Evolutionary conservation across 495 filamentous ascomycete species (phyloP), one percentile per base, ranked within the genome.

Genomic region (Penicillium verhagenii): DNA sequence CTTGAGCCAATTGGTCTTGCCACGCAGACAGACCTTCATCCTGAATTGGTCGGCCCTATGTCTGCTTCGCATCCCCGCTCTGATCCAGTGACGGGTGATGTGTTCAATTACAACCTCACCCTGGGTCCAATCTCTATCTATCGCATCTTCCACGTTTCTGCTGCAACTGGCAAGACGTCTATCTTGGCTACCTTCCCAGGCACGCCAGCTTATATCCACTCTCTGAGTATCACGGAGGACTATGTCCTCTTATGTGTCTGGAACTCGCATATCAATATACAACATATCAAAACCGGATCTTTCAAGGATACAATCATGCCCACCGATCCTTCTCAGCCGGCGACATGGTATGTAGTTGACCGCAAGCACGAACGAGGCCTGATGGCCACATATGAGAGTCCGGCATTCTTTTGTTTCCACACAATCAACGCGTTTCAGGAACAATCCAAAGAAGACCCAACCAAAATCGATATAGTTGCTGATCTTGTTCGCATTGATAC

Each of bases 61-160:
- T 79, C 84, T 4, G 82, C 79, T 19, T 77, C 89, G 3, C 90
- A 92, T 64, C 81, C 87, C 6, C 82, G 83, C n/a, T 74, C 76
- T 0, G 87, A 91, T 57, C 88, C 87, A 0, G 59, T 74, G 0
- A 91, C 86, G 0, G 89, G 90, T 2, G 88, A 92, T 55, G 64
- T 88, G n/a, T 90, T 80, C 73, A 92, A 91, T 63, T 91, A 79
- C 72, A 92, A 92, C 63, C 79, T 90, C 29, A 61, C 75, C 1
- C 39, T 84, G 4, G 78, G 76, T 9, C 48, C 45, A 13, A 60
- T 56, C 0, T 56, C 72, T 5, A 81, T 78, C 0, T 94, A 92
- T 58, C 82, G 86, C 2, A 62, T 92, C 24, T 92, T 92, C 65
- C 64, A 70, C 4, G 79, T 84, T 13, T 84, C 74, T 6, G 79